Evolutionary conservation across 306 rosid genomes (phyloP), one percentile per base, ranked within the genome.

Genomic region (Albizia julibrissin): DNA sequence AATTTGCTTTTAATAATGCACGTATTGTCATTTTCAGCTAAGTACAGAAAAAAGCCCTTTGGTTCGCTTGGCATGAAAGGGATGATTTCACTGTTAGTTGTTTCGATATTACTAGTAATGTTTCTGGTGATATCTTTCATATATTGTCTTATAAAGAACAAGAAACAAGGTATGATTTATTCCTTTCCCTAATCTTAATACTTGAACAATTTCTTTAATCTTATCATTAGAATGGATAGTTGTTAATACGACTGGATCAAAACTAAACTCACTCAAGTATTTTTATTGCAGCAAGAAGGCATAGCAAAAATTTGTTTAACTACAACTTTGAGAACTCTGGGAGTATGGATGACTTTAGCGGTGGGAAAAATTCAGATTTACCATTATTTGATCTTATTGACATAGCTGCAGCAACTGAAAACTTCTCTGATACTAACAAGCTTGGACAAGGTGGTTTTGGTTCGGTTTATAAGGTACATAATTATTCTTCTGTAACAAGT

Each of bases 371-470:
- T 43, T 71, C 39, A 43, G 75, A 71, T 43, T 44, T 71, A 24
- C 58, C 39, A 26, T 44, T 44, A 9, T 71, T 71, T 71, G 75
- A 71, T 42, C 58, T 71, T 6, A 26, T 4, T 24, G 75, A 71
- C 75, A 44, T 71, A 43, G 58, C 75, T 10, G 68, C 37, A 21
- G 91, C 88, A 10, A 91, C 94, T 29, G 50, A 65, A 12, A 74
- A 80, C 15, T 89, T 84, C 59, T 62, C 76, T 69, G 1, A n/a
- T 0, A 76, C 69, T 26, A 87, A 87, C 65, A 86, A 87, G 84
- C 83, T 91, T 64, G 92, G 94, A 22, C 86, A 91, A 75, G 94
- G 92, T 22, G 92, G 94, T 18, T 89, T 91, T 78, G 94, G 94
- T 49, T 50, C 83, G 12, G 91, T 91, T 65, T 91, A 87, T 43